These are phyloP conservation scores for Neobulgaria alba DNA, from an alignment of 2,329 filamentous ascomycete genomes.

Conservation along the genomic window DNA sequence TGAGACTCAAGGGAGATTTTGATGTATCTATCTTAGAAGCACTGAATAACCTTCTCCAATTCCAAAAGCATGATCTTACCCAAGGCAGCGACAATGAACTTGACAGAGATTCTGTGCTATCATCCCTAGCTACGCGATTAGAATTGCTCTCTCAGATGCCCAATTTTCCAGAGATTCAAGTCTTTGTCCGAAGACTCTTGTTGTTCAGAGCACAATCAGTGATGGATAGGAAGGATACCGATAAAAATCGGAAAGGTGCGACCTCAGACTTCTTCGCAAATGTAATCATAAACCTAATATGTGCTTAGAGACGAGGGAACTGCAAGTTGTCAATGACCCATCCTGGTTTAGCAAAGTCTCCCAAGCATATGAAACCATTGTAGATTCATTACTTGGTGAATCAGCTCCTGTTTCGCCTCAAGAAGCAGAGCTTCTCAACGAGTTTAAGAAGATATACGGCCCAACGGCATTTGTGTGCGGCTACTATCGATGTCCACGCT, in stretches of 20 bases:
- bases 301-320: constrained; percentile 1
- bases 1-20: neutral
- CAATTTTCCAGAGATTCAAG: constrained; percentile 2
- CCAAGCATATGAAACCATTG: constrained; percentile 2
- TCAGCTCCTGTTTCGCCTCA: neutral
- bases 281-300: neutral
- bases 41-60: neutral
- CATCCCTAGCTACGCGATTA: too few species aligned
- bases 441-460: constrained; percentile 3
- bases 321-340: too few species aligned
- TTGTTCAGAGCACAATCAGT: too few species aligned
- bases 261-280: neutral
- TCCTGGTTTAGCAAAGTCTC: constrained; percentile 5
- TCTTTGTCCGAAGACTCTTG: neutral
- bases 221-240: constrained; percentile 3
- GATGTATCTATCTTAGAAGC: constrained; percentile 1
- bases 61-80: neutral
- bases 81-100: too few species aligned
- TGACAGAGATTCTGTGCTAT: too few species aligned
- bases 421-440: neutral
- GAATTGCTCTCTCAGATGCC: neutral
- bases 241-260: constrained; percentile 3
- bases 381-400: constrained; percentile 2
- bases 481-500: constrained; percentile 3
- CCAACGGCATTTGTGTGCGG: constrained; percentile 4